Percentiles rank a stretch among this genome's conserved stretches.
Conservation (phyloP, 106 monocot species). For the Ottelia alismoides region DNA sequence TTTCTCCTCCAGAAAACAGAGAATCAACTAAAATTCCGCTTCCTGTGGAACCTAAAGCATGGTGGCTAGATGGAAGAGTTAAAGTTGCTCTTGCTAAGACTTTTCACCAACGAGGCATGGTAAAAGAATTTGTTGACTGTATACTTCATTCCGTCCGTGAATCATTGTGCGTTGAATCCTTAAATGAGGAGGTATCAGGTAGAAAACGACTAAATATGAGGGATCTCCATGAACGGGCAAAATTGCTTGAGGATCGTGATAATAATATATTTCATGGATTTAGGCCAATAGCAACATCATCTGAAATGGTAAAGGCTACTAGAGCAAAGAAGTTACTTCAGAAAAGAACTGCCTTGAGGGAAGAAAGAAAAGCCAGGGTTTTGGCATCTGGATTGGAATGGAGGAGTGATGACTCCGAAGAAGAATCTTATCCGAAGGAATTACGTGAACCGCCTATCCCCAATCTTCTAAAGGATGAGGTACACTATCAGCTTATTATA, state of each 20-base stretch:
- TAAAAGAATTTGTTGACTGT: slow-evolving; percentile 58
- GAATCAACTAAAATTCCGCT: no score
- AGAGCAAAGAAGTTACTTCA: slow-evolving; percentile 66
- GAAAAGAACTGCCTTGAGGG: slow-evolving; percentile 34
- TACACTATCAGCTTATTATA: slow-evolving; percentile 49
- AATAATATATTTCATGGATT: slow-evolving; percentile 54
- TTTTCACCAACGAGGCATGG: slow-evolving; percentile 60
- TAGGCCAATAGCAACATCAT: slow-evolving; percentile 48
- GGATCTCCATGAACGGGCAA: slow-evolving; percentile 54
- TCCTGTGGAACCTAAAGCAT: no score
- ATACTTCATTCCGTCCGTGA: slow-evolving; percentile 47
- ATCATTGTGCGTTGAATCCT: slow-evolving; percentile 48
- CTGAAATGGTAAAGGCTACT: slow-evolving; percentile 68
- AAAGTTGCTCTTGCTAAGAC: slow-evolving; percentile 81
- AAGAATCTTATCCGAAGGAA: slow-evolving; percentile 33
- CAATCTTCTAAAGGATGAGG: slow-evolving; percentile 52
- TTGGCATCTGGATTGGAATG: slow-evolving; percentile 52
- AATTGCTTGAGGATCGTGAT: slow-evolving; percentile 51
- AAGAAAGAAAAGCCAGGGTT: slow-evolving; percentile 46
- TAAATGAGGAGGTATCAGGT: slow-evolving; percentile 51
- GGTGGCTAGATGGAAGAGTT: slow-evolving; percentile 77
- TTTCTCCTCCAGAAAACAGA: slow-evolving; percentile 62
- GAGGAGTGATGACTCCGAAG: slow-evolving; percentile 69
- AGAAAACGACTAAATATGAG: slow-evolving; percentile 43
- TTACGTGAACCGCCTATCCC: slow-evolving; percentile 61